phyloP scores from a whole-genome alignment of 2,329 filamentous ascomycete genomes.

The Thelonectria rubi region DNA sequence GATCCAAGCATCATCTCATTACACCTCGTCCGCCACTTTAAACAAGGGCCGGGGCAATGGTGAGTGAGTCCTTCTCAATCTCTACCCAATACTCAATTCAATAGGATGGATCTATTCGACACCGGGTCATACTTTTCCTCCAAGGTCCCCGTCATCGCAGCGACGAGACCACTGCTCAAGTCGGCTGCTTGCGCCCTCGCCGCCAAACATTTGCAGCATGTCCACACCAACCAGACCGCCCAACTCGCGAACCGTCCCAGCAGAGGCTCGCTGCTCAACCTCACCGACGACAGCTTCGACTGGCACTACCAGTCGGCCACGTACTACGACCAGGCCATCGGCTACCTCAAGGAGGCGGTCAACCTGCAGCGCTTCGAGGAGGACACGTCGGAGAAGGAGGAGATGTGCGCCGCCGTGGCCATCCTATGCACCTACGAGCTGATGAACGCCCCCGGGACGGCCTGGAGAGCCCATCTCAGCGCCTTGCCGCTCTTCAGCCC shows the following conservation, averaged over 20 bases:
- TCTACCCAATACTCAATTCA: not conserved
- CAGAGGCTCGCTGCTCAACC: not conserved
- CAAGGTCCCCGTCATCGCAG: conserved; percentile 38
- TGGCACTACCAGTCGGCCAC: conserved; percentile 37
- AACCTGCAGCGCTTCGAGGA: conserved; percentile 52
- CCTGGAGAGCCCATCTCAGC: conserved; percentile 72
- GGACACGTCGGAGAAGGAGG: conserved; percentile 30
- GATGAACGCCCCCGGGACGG: conserved; percentile 69
- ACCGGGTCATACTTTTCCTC: conserved; percentile 37
- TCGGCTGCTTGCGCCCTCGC: conserved; percentile 36
- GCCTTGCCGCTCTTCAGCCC: conserved; percentile 70
- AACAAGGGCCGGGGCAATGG: conserved; percentile 36
- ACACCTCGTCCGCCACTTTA: conserved; percentile 31
- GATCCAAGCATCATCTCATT: conserved; percentile 24
- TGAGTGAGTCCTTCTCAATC: rapidly evolving
- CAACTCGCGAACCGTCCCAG: not conserved
- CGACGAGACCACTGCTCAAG: conserved; percentile 26
- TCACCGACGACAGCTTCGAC: conserved; percentile 14
- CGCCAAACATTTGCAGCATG: conserved; percentile 31
- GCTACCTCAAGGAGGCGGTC: conserved; percentile 28
- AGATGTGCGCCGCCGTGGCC: conserved; percentile 70
- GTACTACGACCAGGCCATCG: conserved; percentile 36
- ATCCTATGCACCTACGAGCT: conserved; percentile 75
- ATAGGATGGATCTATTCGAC: conserved; percentile 39
- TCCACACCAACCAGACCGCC: not conserved